Evolutionary conservation across 169 alveolate genomes (phyloP).

Genomic region (Babesia bigemina): DNA sequence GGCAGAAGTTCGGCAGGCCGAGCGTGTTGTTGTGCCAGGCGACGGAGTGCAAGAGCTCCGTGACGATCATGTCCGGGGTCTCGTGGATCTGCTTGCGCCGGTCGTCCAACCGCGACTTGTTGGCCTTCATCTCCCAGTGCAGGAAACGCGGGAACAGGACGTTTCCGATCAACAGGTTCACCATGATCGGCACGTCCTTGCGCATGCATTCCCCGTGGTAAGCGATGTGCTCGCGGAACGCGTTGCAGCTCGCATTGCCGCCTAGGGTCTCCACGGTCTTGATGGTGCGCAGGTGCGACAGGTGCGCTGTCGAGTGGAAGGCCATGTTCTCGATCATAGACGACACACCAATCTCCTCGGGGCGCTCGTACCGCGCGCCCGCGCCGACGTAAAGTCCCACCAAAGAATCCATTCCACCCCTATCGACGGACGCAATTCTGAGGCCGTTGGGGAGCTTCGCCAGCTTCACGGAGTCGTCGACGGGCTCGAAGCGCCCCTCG

Average conservation of each 20-base stretch:
- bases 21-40: conserved; percentile 89
- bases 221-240: conserved; percentile 79
- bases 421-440: conserved; percentile 77
- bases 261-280: conserved; percentile 86
- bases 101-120: conserved; percentile 68
- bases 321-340: conserved; percentile 86
- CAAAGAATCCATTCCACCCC: conserved; percentile 53
- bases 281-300: conserved; percentile 84
- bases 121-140: conserved; percentile 83
- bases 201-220: conserved; percentile 83
- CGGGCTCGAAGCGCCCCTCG: conserved; percentile 69
- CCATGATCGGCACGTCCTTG: conserved; percentile 79
- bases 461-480: conserved; percentile 75
- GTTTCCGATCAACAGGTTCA: conserved; percentile 83
- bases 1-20: conserved; percentile 75
- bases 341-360: conserved; percentile 80
- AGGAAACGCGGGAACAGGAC: conserved; percentile 86
- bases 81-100: conserved; percentile 66
- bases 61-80: conserved; percentile 79
- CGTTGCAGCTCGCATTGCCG: conserved; percentile 80
- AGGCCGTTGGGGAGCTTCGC: conserved; percentile 86
- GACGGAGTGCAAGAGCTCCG: conserved; percentile 84
- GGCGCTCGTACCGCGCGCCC: conserved; percentile 80
- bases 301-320: conserved; percentile 85
- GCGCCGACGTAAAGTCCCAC: conserved; percentile 81